Base-by-base conservation (phyloP, 1,284 basidiomycete species). In the Pulchroboletus neoregius region DNA sequence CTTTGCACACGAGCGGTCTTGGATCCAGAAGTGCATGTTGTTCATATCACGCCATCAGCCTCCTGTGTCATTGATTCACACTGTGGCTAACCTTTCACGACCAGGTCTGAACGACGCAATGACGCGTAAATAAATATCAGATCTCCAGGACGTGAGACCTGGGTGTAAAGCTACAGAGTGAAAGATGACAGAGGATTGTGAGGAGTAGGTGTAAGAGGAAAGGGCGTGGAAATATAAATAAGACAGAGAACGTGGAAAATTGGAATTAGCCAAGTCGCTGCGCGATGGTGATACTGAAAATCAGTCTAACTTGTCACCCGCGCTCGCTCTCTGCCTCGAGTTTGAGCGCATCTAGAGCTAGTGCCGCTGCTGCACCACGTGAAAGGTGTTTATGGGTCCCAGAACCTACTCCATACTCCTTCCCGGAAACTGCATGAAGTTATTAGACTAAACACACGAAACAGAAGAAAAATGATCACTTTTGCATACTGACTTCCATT, bases 401-500 rank as follows among this genome's bases (percentile, higher is more conserved):
- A 16, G 46, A 11, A 33, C 62, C 62, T 12, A 42, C 40, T 4
- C 63, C 65, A 43, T 67, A 67, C 8, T 56, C 59, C 24, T 50
- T 52, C 2, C 64, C 59, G 12, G 66, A 58, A 24, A 64, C 62
- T 64, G 33, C 26, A 44, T 4, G 10, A 26, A 44, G 37, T 1
- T 26, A 48, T 66, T 10, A 67, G 50, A 40, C 8, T 38, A 39
- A 42, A 27, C 41, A 36, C 45, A 31, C 30, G 41, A 32, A 48
- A 49, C 6, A 28, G 31, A 48, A 26, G 47, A 34, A 39, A n/a
- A n/a, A n/a, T 18, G 52, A 66, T 59, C 57, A 82, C 83, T 73
- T 70, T 79, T 84, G 61, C 80, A 84, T 4, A 72, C 53, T 3
- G 67, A 74, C 4, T 69, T 80, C 83, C 83, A 86, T 32, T 63